These are phyloP conservation scores for Leptomonas seymouri DNA, from an alignment of 208 protist genomes.

Conservation along the genomic window DNA sequence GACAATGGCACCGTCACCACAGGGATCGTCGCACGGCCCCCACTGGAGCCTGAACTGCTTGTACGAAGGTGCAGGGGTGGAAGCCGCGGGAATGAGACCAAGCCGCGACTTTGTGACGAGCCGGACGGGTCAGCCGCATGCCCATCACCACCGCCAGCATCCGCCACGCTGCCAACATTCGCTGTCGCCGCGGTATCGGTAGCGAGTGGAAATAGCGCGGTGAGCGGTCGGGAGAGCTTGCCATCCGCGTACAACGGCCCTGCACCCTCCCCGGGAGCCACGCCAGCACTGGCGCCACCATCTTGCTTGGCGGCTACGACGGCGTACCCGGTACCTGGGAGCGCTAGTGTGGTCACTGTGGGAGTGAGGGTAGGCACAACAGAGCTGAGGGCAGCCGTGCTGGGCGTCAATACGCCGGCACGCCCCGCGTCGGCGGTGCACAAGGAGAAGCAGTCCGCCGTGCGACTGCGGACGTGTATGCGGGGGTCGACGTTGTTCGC, in stretches of 20 bases:
- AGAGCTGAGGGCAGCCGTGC: neutral
- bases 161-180: neutral
- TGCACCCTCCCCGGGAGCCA: neutral
- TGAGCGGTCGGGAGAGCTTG: neutral
- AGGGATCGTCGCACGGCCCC: constrained; percentile 1
- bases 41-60: neutral
- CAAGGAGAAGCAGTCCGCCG: constrained; percentile 15
- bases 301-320: neutral
- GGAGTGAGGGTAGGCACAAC: neutral
- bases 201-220: neutral
- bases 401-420: neutral
- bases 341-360: neutral
- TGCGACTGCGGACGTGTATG: constrained; percentile 14
- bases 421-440: neutral
- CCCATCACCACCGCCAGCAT: neutral
- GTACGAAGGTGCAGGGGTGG: neutral
- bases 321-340: neutral
- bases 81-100: constrained; percentile 4
- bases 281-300: too few species aligned
- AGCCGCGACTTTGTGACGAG: constrained; percentile 1
- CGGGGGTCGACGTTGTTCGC: neutral
- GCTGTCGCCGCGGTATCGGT: neutral
- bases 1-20: constrained; percentile 10
- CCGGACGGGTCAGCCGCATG: neutral
- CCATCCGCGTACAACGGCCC: neutral